Evolutionary conservation across 345 rosid genomes (phyloP).

Genomic region (Cochlearia excelsa): DNA sequence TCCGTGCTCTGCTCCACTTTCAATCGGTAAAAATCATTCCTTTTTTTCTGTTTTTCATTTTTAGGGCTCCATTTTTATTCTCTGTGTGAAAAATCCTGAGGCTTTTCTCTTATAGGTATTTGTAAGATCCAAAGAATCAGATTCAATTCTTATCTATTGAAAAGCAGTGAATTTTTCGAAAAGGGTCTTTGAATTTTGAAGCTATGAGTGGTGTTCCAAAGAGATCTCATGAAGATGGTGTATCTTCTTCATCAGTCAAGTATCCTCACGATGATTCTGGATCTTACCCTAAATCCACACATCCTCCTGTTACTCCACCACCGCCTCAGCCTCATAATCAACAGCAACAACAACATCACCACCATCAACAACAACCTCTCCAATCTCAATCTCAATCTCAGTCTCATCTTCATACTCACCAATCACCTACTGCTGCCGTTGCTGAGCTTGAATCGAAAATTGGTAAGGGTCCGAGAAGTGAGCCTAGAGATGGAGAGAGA

Average conservation of each 20-base stretch:
- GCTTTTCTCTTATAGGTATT: too few species aligned
- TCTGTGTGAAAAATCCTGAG: slow-evolving; percentile 3
- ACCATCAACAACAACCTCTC: slow-evolving; percentile 30
- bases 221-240: slow-evolving; percentile 80
- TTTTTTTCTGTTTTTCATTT: too few species aligned
- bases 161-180: slow-evolving; percentile 1
- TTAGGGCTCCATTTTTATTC: too few species aligned
- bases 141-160: slow-evolving; percentile 3
- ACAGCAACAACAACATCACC: slow-evolving; percentile 30
- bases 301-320: slow-evolving; percentile 29
- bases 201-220: slow-evolving; percentile 78
- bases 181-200: background rate
- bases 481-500: slow-evolving; percentile 72
- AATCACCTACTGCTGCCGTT: slow-evolving; percentile 26
- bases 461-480: slow-evolving; percentile 60
- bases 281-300: slow-evolving; percentile 56
- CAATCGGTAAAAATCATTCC: too few species aligned
- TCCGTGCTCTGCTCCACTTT: too few species aligned
- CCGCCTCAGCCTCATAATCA: slow-evolving; percentile 46
- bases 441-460: slow-evolving; percentile 55
- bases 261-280: slow-evolving; percentile 67
- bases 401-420: slow-evolving; percentile 40
- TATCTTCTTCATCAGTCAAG: slow-evolving; percentile 64
- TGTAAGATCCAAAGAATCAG: slow-evolving; percentile 3
- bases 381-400: slow-evolving; percentile 44